Evolutionary conservation across 768 basidiomycete species (phyloP), one percentile per base, ranked within the genome.

Genomic region (Trametes punicea): DNA sequence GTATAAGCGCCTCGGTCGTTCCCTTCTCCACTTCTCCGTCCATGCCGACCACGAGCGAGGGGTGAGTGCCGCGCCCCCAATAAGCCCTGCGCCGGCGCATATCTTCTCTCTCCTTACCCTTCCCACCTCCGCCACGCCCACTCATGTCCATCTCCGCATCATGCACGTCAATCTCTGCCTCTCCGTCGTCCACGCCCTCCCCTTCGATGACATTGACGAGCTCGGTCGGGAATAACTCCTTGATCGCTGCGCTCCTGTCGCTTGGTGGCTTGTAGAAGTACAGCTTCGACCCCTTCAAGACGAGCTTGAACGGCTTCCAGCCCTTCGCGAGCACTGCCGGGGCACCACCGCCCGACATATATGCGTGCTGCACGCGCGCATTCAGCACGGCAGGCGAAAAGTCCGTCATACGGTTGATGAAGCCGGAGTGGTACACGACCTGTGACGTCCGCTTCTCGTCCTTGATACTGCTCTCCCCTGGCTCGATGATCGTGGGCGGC

Each of bases 291-390:
- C 92, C 93, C 65, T 90, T 87, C 25, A 95, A 73, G 62, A 91
- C 87, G 41, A 87, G 77, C 69, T 93, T 93, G 74, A 81, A 90
- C 4, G 89, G 82, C 67, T 93, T 94, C 93, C 93, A 95, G 0
- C 83, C 83, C 62, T 91, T 91, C 18, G 67, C 62, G 9, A 69
- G 64, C 15, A 63, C 58, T 18, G 61, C 56, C 6, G 58, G 60
- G 8, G 63, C 49, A 13, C 56, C 57, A 16, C 56, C 57, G 16
- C 64, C 66, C 23, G 60, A 46, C 59, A 63, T 62, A 30, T 69
- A 70, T 15, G 67, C 57, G 30, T 68, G 67, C 23, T 61, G 62
- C 4, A 63, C 65, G 18, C 64, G 64, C 16, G 61, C 54, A 51
- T 65, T 65, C 44, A 60, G 68, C 63, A 70, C 67, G 13, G 67